A percentile compares a stretch with the other conserved stretches of the same genome.
Conservation (phyloP, 1,284 basidiomycete species). For the Ganoderma lingzhi region DNA sequence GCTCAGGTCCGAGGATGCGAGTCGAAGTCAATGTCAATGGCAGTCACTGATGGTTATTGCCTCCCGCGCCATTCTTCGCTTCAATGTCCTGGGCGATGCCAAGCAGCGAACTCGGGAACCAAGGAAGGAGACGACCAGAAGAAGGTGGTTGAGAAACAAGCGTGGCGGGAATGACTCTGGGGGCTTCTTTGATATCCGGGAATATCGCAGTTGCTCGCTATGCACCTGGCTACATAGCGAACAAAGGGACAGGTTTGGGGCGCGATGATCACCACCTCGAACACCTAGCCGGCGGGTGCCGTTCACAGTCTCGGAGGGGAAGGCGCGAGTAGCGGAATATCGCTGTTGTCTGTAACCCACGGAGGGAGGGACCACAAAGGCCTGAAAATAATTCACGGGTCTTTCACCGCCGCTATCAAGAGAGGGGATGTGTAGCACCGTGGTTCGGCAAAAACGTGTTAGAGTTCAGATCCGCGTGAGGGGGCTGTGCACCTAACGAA, state of each 20-base stretch:
- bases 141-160: not conserved
- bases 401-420: not conserved
- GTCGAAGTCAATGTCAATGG: conserved; percentile 2
- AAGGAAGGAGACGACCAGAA: not conserved
- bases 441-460: not conserved
- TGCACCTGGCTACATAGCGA: not conserved
- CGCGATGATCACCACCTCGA: not conserved
- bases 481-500: not conserved
- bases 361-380: not conserved
- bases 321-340: not conserved
- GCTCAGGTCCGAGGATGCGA: not conserved
- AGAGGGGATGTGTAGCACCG: not conserved
- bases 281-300: not conserved
- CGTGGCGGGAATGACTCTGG: not conserved
- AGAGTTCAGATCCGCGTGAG: not conserved
- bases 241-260: not conserved
- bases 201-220: conserved; percentile 5
- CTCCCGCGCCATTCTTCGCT: not conserved
- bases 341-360: not conserved
- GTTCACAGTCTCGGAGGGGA: not conserved
- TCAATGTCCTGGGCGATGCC: not conserved
- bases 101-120: not conserved
- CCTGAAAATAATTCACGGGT: not conserved
- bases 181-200: conserved; percentile 1
- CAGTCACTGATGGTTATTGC: not conserved